Evolutionary conservation across 2,329 filamentous ascomycete species (phyloP).

Genomic region (Pestalotiopsis sp.): DNA sequence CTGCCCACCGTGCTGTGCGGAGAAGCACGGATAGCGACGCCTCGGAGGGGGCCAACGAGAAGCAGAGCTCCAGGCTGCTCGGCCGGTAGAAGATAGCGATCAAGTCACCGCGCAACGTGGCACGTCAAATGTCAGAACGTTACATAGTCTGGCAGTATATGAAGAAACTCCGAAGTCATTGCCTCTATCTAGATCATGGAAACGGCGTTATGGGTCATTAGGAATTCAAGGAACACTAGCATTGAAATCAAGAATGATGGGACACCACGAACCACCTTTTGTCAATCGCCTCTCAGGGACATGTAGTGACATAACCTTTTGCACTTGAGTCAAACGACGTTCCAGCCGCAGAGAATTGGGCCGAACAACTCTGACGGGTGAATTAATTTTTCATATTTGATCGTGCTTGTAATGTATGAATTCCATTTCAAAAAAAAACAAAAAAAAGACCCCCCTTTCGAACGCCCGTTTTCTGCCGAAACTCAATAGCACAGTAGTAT

Average conservation of each 20-base stretch:
- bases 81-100: neutral
- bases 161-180: neutral
- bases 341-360: neutral
- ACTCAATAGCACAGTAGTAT: neutral
- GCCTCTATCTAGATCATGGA: neutral
- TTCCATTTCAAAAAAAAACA: neutral
- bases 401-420: neutral
- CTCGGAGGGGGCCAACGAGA: slow-evolving; percentile 5
- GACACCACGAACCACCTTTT: no score
- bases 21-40: slow-evolving; percentile 1
- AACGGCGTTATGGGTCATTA: neutral
- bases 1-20: neutral
- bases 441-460: neutral
- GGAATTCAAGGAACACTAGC: neutral
- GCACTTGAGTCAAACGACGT: neutral
- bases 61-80: slow-evolving; percentile 11
- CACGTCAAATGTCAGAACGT: neutral
- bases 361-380: neutral
- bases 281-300: no score
- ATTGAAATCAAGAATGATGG: neutral
- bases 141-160: neutral
- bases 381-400: neutral
- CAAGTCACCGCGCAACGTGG: neutral
- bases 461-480: neutral
- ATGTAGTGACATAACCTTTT: neutral